A percentile compares a stretch with the other conserved stretches of the same genome.
These are phyloP conservation scores for Aurantiochytrium sp. DNA, from an alignment of 108 stramenopile species.

Conservation along the genomic window DNA sequence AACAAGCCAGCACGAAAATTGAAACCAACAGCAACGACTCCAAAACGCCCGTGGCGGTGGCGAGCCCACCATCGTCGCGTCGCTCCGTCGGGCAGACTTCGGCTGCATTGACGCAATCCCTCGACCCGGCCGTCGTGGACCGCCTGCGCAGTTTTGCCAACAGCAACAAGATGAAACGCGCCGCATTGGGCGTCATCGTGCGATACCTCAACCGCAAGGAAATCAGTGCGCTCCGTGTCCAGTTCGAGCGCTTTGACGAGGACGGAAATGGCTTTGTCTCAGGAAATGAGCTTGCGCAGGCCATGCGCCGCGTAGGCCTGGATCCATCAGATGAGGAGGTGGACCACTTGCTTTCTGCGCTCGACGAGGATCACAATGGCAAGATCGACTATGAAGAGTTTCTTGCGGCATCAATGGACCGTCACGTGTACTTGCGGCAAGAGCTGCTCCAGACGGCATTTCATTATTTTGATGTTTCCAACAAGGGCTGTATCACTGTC, in stretches of 20 bases:
- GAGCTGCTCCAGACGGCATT: constrained; percentile 13
- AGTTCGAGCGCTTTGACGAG: neutral
- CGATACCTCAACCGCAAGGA: neutral
- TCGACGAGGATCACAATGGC: neutral
- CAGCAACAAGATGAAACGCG: neutral
- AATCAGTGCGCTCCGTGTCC: neutral
- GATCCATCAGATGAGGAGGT: neutral
- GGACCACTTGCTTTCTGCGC: neutral
- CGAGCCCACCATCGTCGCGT: too few relatives aligned
- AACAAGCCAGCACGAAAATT: too few relatives aligned
- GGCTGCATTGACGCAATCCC: neutral
- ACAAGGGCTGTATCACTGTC: neutral
- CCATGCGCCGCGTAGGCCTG: constrained; percentile 4
- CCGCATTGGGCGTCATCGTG: neutral
- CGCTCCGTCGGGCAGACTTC: too few relatives aligned
- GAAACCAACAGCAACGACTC: too few relatives aligned
- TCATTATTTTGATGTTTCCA: neutral
- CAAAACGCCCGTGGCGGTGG: too few relatives aligned
- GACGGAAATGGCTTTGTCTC: neutral
- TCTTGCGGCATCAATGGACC: neutral
- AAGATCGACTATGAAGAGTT: constrained; percentile 13
- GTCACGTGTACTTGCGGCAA: constrained; percentile 10
- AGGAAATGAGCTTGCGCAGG: neutral
- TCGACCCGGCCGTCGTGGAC: neutral
- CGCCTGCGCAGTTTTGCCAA: constrained; percentile 1